A percentile compares a stretch with the other conserved stretches of the same genome.
Conservation (phyloP, 495 filamentous ascomycete genomes). For the Mycothermus thermophilus region DNA sequence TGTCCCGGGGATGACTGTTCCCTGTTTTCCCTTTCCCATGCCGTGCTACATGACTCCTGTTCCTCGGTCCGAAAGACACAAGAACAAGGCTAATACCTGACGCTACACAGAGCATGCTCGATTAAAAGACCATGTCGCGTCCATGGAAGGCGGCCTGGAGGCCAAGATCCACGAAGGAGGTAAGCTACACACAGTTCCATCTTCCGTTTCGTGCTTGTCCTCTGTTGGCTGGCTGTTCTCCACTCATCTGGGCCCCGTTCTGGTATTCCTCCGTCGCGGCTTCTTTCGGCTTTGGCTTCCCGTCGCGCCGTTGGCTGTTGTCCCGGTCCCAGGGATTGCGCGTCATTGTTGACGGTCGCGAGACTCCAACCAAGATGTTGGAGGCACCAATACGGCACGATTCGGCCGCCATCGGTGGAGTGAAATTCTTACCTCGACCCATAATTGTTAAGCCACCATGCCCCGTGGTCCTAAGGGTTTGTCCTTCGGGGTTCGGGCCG, state of each 20-base stretch:
- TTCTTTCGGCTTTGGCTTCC: conserved; percentile 1
- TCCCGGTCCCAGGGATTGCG: no score
- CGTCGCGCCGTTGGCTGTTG: neutral
- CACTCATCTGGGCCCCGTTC: conserved; percentile 3
- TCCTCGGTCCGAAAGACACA: no score
- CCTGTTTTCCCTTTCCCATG: conserved; percentile 2
- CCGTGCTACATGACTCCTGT: conserved; percentile 11
- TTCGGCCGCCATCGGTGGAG: no score
- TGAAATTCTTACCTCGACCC: no score
- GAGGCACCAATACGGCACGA: no score
- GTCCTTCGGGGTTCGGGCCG: no score
- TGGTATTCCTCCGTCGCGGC: neutral
- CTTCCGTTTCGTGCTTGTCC: conserved; percentile 1
- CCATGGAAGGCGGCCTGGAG: conserved; percentile 83
- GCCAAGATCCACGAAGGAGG: conserved; percentile 88
- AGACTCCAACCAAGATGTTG: no score
- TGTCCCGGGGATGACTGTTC: neutral
- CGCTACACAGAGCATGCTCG: conserved; percentile 65
- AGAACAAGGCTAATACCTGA: conserved; percentile 1
- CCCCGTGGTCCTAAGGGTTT: no score
- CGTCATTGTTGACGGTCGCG: no score
- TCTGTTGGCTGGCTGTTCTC: neutral
- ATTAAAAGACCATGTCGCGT: conserved; percentile 77
- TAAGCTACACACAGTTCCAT: conserved; percentile 31
- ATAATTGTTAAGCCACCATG: no score